A percentile compares a stretch with the other conserved stretches of the same genome.
These are phyloP conservation scores for Sphagnum tenellum DNA, from an alignment of 225 moss, liverwort and hornwort species.

Conservation along the genomic window DNA sequence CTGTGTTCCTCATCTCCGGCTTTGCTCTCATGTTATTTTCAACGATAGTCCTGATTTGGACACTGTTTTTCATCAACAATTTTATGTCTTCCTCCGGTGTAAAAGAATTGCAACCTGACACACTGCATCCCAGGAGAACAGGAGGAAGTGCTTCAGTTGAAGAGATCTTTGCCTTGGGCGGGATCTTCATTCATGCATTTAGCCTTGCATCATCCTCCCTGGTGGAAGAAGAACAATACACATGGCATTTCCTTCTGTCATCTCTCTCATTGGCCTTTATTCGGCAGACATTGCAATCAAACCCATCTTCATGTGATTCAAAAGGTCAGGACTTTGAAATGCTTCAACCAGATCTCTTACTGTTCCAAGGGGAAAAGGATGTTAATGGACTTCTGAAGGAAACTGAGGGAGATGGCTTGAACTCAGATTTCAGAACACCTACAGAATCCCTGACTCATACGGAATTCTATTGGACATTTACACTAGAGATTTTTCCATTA, in stretches of 20 bases:
- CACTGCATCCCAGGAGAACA: not conserved
- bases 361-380: too few relatives aligned
- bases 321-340: not conserved
- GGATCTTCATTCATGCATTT: constrained; percentile 48
- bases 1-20: constrained; percentile 36
- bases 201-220: constrained; percentile 81
- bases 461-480: too few relatives aligned
- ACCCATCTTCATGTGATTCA: not conserved
- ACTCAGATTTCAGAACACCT: too few relatives aligned
- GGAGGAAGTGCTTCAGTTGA: constrained; percentile 6
- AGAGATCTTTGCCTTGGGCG: constrained; percentile 43
- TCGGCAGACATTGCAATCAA: constrained; percentile 44
- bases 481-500: constrained; percentile 16
- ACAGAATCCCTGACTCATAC: too few relatives aligned
- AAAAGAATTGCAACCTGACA: not conserved
- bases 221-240: constrained; percentile 85
- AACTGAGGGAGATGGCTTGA: too few relatives aligned
- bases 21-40: constrained; percentile 52
- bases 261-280: constrained; percentile 44
- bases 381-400: too few relatives aligned
- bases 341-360: not conserved
- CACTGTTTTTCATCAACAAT: constrained; percentile 19
- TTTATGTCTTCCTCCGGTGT: too few relatives aligned
- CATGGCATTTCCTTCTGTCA: constrained; percentile 61
- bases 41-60: constrained; percentile 33